A percentile compares a stretch with the other conserved stretches of the same genome.
Conservation (phyloP, 768 basidiomycete species). For the Chalciporus sphaerocephalus region DNA sequence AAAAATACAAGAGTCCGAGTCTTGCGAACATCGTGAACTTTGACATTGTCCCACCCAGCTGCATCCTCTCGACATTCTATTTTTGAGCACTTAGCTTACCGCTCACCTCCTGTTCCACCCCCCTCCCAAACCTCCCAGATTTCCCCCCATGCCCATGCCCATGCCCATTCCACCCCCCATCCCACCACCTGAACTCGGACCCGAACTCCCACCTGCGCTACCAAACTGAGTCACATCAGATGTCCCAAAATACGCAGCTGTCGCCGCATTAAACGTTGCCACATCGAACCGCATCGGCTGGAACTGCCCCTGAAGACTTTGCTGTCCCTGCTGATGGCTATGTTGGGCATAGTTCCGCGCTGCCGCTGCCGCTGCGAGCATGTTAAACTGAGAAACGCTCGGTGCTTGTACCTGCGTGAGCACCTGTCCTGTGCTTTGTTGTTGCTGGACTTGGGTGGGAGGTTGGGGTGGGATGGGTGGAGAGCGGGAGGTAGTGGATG, state of each 20-base stretch:
- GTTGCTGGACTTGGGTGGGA: not conserved
- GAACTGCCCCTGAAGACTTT: conserved; percentile 17
- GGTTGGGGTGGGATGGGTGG: conserved; percentile 4
- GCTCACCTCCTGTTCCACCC: conserved; percentile 10
- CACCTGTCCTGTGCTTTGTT: not conserved
- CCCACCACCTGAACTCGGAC: conserved; percentile 1
- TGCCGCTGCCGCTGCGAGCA: conserved; percentile 24
- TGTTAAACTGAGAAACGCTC: conserved; percentile 24
- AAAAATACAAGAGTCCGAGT: conserved; percentile 5
- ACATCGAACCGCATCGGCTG: conserved; percentile 19
- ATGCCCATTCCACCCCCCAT: not conserved
- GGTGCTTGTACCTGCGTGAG: conserved; percentile 2
- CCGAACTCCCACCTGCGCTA: conserved; percentile 1
- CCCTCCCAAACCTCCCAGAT: not conserved
- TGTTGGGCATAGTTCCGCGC: conserved; percentile 25
- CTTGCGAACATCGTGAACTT: not conserved
- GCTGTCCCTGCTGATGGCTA: conserved; percentile 1
- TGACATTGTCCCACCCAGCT: not conserved
- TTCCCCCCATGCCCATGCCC: not conserved
- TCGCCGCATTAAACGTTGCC: conserved; percentile 12
- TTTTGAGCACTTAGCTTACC: not conserved
- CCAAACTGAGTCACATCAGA: conserved; percentile 16
- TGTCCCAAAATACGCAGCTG: conserved; percentile 18
- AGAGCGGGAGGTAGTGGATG: not conserved
- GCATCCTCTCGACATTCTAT: not conserved